A percentile compares a stretch with the other conserved stretches of the same genome.
Conservation (phyloP, 495 filamentous ascomycete genomes). For the Annulohypoxylon stygium region DNA sequence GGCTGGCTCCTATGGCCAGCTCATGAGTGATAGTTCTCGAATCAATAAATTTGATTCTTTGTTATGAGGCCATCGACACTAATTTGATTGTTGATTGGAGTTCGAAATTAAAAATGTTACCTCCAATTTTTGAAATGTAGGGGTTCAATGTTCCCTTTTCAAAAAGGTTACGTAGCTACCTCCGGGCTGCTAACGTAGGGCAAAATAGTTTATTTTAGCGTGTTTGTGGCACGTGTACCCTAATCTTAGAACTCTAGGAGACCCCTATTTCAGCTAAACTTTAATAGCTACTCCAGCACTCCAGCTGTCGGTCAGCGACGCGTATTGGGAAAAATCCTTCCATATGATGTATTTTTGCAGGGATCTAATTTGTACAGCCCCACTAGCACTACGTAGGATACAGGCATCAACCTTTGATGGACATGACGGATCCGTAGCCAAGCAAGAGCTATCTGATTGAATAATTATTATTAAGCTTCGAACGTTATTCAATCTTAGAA, state of each 20-base stretch:
- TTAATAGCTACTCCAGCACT: background rate
- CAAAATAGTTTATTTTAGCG: slow-evolving; percentile 11
- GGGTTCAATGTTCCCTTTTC: slow-evolving; percentile 8
- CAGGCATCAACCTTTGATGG: slow-evolving; percentile 3
- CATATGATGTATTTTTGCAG: slow-evolving; percentile 13
- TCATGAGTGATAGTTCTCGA: slow-evolving; percentile 25
- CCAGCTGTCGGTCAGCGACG: background rate
- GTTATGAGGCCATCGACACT: slow-evolving; percentile 15
- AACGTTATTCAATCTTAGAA: background rate
- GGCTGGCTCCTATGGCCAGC: slow-evolving; percentile 9
- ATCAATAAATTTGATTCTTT: slow-evolving; percentile 6
- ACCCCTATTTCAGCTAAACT: slow-evolving; percentile 5
- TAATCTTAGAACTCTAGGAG: background rate
- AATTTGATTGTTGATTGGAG: slow-evolving; percentile 1
- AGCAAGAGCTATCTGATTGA: background rate
- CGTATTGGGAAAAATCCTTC: background rate
- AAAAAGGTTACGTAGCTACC: slow-evolving; percentile 7
- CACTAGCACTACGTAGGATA: slow-evolving; percentile 1
- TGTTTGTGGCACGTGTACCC: background rate
- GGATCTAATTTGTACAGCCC: background rate
- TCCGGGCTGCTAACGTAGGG: background rate
- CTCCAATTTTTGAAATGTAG: slow-evolving; percentile 3
- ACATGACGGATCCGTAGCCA: background rate
- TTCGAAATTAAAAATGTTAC: background rate
- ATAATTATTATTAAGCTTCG: slow-evolving; percentile 1